Evolutionary conservation across 805 yeast species (phyloP).

Genomic region (Suhomyces sp.): DNA sequence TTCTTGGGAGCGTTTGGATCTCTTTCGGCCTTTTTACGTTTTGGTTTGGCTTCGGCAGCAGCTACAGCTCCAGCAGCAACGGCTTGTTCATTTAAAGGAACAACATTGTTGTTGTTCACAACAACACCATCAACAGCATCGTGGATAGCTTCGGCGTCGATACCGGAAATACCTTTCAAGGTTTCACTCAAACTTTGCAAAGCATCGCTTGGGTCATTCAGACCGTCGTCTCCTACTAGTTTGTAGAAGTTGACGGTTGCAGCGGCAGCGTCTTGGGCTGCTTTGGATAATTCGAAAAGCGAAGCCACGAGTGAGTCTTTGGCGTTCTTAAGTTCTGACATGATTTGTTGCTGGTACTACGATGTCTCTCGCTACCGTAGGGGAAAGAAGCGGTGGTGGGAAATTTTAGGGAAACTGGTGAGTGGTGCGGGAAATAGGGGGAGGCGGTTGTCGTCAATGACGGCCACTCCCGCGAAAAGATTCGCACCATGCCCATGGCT

Average conservation of each 20-base stretch:
- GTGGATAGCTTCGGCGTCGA: conserved; percentile 14
- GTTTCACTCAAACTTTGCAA: conserved; percentile 35
- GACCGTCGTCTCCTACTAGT: conserved; percentile 48
- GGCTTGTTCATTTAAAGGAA: conserved; percentile 14
- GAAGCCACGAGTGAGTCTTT: conserved; percentile 60
- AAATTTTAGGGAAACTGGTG: conserved; percentile 4
- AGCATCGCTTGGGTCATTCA: conserved; percentile 29
- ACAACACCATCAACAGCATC: conserved; percentile 11
- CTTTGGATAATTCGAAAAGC: conserved; percentile 75
- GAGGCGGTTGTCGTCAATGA: neutral
- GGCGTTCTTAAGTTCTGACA: conserved; percentile 18
- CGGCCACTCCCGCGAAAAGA: neutral
- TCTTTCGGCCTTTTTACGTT: conserved; percentile 48
- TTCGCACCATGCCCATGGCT: neutral
- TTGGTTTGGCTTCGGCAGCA: conserved; percentile 36
- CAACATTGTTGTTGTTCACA: conserved; percentile 12
- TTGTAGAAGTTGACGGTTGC: conserved; percentile 78
- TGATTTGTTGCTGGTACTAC: conserved; percentile 4
- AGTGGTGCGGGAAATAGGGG: neutral
- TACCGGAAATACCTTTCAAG: conserved; percentile 37
- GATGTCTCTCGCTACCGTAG: conserved; percentile 5
- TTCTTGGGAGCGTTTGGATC: conserved; percentile 97
- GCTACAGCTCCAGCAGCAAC: conserved; percentile 8
- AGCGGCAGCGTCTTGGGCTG: conserved; percentile 81
- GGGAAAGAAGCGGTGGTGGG: conserved; percentile 5